Conservation (phyloP, 2,329 filamentous ascomycete species). For the Fusarium sp. region DNA sequence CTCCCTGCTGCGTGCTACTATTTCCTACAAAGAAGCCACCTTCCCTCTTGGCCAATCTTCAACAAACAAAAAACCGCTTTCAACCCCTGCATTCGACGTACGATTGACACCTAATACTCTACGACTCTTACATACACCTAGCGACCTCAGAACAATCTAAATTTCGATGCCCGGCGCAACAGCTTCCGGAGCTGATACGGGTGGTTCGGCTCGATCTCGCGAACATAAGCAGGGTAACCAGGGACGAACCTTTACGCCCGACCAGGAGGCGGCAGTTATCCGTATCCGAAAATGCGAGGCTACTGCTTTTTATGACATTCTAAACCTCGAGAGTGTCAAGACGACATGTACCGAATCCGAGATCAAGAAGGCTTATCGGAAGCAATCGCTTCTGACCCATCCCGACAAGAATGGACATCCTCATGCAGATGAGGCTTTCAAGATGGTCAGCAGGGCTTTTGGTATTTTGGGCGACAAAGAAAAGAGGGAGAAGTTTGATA, state of each 20-base stretch:
- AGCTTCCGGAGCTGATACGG: constrained; percentile 66
- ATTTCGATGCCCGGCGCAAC: constrained; percentile 60
- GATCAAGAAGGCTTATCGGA: constrained; percentile 98
- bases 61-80: constrained; percentile 18
- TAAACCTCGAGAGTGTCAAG: constrained; percentile 76
- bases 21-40: constrained; percentile 39
- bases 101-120: constrained; percentile 14
- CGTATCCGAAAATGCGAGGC: constrained; percentile 85
- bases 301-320: constrained; percentile 96
- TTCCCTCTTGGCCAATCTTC: constrained; percentile 32
- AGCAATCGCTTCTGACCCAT: constrained; percentile 92
- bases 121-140: constrained; percentile 1
- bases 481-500: constrained; percentile 85
- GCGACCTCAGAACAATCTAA: constrained; percentile 3
- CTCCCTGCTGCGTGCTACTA: constrained; percentile 5
- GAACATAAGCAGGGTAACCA: constrained; percentile 82
- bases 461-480: constrained; percentile 93
- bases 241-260: constrained; percentile 82
- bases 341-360: constrained; percentile 80
- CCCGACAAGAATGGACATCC: constrained; percentile 99
- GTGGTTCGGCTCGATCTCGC: constrained; percentile 62
- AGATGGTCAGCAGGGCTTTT: constrained; percentile 95
- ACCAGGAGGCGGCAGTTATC: constrained; percentile 92
- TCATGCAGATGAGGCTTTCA: constrained; percentile 96
- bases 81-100: not conserved